Conservation (phyloP, 2,329 filamentous ascomycete genomes). For the Salinomyces thailandicus region DNA sequence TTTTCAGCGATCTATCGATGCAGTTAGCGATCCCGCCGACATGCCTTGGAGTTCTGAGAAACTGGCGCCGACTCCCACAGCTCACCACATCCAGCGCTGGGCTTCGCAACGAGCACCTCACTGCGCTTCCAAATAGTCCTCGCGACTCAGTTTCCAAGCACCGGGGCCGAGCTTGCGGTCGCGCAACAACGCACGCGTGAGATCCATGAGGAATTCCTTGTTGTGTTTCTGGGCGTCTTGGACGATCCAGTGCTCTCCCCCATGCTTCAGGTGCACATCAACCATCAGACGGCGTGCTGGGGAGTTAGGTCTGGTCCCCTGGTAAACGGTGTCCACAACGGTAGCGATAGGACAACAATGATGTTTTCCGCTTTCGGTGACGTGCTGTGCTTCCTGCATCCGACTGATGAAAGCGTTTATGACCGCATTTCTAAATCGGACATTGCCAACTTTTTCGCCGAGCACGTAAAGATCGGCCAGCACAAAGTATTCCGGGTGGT, state of each 20-base stretch:
- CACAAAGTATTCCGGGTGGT: not conserved
- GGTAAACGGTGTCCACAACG: not conserved
- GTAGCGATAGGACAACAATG: not conserved
- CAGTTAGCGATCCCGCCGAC: too few relatives aligned
- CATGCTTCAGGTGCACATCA: not conserved
- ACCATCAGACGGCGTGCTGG: not conserved
- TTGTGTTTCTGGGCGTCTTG: not conserved
- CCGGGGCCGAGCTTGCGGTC: too few relatives aligned
- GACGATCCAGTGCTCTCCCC: not conserved
- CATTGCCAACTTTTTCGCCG: not conserved
- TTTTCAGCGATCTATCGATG: too few relatives aligned
- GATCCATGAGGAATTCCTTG: constrained; percentile 1
- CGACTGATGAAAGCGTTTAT: not conserved
- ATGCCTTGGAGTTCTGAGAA: too few relatives aligned
- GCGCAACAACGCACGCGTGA: not conserved
- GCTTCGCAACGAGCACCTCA: too few relatives aligned
- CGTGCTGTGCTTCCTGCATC: not conserved
- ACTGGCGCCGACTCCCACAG: too few relatives aligned
- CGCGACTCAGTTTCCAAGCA: too few relatives aligned
- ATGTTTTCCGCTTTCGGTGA: not conserved
- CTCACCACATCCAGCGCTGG: too few relatives aligned
- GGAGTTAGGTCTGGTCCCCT: not conserved
- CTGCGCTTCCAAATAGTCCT: too few relatives aligned
- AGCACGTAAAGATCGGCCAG: not conserved
- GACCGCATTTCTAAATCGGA: not conserved